These are phyloP conservation scores for Neurospora sp. DNA, from an alignment of 495 filamentous ascomycete genomes.

Conservation along the genomic window DNA sequence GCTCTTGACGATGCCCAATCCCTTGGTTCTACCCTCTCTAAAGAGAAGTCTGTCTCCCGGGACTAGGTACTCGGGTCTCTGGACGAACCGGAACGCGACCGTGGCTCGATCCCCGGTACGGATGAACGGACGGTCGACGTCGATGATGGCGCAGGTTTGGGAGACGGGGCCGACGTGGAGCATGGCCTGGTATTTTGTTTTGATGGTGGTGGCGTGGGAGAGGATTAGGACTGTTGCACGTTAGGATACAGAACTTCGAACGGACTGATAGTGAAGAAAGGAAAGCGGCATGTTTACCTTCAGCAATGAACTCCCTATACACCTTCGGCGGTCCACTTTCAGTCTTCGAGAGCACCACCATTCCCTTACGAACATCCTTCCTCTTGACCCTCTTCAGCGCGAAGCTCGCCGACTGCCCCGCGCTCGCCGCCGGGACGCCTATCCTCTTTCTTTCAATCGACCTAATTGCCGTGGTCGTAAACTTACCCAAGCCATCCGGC, in stretches of 20 bases:
- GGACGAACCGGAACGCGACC: slow-evolving; percentile 90
- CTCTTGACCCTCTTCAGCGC: slow-evolving; percentile 75
- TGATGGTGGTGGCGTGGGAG: slow-evolving; percentile 96
- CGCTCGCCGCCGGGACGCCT: slow-evolving; percentile 75
- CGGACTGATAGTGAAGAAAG: too few relatives aligned
- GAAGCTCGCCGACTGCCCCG: slow-evolving; percentile 88
- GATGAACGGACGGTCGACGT: slow-evolving; percentile 93
- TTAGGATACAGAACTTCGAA: too few relatives aligned
- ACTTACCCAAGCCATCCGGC: slow-evolving; percentile 85
- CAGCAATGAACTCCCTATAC: slow-evolving; percentile 84
- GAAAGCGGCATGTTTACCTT: slow-evolving; percentile 40
- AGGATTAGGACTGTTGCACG: slow-evolving; percentile 66
- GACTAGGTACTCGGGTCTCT: slow-evolving; percentile 87
- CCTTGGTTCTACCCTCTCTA: slow-evolving; percentile 91
- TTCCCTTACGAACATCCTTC: slow-evolving; percentile 95
- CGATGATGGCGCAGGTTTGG: slow-evolving; percentile 94
- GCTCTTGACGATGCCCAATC: slow-evolving; percentile 85
- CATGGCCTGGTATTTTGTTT: slow-evolving; percentile 97
- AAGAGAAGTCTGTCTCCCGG: slow-evolving; percentile 86
- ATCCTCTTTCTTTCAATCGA: slow-evolving; percentile 95
- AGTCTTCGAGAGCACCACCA: slow-evolving; percentile 87
- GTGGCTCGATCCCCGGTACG: slow-evolving; percentile 84
- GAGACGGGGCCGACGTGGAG: slow-evolving; percentile 91
- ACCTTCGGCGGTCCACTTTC: slow-evolving; percentile 67
- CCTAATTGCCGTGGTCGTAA: slow-evolving; percentile 79